These are phyloP conservation scores for Lichtheimia corymbifera DNA, from an alignment of 371 early-diverging fungal species.

Conservation along the genomic window DNA sequence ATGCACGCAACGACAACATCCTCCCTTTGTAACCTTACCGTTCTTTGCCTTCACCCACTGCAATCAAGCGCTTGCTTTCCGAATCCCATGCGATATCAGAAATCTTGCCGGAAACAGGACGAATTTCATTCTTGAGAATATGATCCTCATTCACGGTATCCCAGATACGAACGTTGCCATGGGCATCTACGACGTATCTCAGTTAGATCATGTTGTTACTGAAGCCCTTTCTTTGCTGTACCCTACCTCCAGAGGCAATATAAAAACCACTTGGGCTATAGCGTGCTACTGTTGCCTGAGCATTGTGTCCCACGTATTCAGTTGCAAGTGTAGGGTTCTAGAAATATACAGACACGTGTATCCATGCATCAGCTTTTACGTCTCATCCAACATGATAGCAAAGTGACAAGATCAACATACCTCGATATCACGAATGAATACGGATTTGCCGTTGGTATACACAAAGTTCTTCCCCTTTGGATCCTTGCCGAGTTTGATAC, in stretches of 20 bases:
- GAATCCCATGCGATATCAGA: conserved; percentile 93
- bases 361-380: background rate
- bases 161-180: conserved; percentile 94
- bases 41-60: conserved; percentile 94
- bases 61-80: conserved; percentile 93
- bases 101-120: conserved; percentile 74
- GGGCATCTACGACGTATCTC: conserved; percentile 55
- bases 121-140: conserved; percentile 82
- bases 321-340: conserved; percentile 81
- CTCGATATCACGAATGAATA: conserved; percentile 85
- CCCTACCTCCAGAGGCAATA: conserved; percentile 89
- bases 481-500: conserved; percentile 80
- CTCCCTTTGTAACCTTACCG: conserved; percentile 38
- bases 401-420: conserved; percentile 43
- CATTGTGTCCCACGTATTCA: conserved; percentile 85
- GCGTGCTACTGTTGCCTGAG: conserved; percentile 81
- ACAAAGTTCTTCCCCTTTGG: conserved; percentile 86
- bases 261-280: conserved; percentile 94
- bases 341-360: too few species aligned
- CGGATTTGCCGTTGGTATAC: conserved; percentile 89
- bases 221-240: background rate
- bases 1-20: too few species aligned
- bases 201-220: background rate
- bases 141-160: conserved; percentile 86
- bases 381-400: too few species aligned